Conservation (phyloP, 2,329 filamentous ascomycete species). For the Parafenestella ontariensis region DNA sequence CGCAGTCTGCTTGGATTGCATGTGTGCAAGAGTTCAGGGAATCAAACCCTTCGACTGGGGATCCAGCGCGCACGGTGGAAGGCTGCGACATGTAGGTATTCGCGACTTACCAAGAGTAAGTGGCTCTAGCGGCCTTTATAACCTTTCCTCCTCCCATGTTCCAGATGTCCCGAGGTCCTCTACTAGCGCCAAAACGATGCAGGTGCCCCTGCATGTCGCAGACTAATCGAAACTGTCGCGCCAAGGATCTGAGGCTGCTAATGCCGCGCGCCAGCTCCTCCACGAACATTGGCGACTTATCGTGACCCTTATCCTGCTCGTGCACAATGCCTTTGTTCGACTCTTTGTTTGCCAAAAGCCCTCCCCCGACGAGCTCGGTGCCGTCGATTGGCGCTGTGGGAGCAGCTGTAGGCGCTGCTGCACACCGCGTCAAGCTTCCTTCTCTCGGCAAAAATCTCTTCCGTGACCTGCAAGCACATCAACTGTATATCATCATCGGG, state of each 20-base stretch:
- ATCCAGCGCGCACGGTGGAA: constrained; percentile 60
- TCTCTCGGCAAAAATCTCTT: neutral
- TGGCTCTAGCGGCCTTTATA: neutral
- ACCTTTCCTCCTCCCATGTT: constrained; percentile 8
- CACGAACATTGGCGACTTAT: too few relatives aligned
- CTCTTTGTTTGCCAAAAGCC: neutral
- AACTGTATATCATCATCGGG: neutral
- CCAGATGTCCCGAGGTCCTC: too few relatives aligned
- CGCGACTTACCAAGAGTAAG: constrained; percentile 51
- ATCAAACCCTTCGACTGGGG: constrained; percentile 61
- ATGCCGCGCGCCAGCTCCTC: too few relatives aligned
- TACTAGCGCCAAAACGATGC: constrained; percentile 2
- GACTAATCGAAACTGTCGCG: too few relatives aligned
- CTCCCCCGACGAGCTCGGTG: constrained; percentile 1
- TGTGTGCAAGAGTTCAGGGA: constrained; percentile 60
- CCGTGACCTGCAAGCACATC: neutral
- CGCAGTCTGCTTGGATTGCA: constrained; percentile 69
- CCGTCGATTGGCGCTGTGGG: neutral
- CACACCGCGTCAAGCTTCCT: constrained; percentile 2
- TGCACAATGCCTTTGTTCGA: constrained; percentile 6
- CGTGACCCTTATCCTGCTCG: too few relatives aligned
- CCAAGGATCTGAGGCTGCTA: too few relatives aligned
- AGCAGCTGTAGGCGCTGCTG: neutral
- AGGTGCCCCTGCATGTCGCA: too few relatives aligned
- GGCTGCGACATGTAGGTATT: constrained; percentile 72